phyloP scores from a whole-genome alignment of 495 filamentous ascomycete genomes.

The Penicillium herquei region DNA sequence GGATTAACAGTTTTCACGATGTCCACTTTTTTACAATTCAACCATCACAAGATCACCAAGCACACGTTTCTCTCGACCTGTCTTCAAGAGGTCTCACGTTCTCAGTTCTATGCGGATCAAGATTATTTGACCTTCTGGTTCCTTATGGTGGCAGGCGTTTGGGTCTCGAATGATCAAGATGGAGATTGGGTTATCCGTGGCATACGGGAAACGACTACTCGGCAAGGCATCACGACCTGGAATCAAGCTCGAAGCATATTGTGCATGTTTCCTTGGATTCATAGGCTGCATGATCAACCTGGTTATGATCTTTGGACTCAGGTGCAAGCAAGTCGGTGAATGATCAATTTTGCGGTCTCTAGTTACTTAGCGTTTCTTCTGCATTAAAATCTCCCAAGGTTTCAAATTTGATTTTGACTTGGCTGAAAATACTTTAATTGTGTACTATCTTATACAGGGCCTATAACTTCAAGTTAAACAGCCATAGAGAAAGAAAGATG shows the following conservation, averaged over 20 bases:
- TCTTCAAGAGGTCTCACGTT: conserved; percentile 10
- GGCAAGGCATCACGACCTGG: conserved; percentile 16
- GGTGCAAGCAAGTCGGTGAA: no score
- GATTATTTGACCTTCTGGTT: conserved; percentile 18
- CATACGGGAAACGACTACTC: conserved; percentile 9
- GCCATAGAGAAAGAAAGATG: no score
- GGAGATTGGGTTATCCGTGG: conserved; percentile 4
- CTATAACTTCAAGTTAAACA: no score
- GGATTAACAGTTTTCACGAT: conserved; percentile 23
- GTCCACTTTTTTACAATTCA: conserved; percentile 20
- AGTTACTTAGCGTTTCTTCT: no score
- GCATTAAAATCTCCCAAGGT: no score
- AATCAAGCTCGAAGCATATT: conserved; percentile 4
- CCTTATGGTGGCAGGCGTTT: conserved; percentile 20
- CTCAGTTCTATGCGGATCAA: conserved; percentile 1
- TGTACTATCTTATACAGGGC: no score
- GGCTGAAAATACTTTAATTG: no score
- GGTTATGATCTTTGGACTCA: conserved; percentile 13
- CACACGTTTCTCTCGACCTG: conserved; percentile 12
- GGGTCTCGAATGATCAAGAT: conserved; percentile 10
- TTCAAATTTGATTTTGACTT: no score
- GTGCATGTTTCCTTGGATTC: conserved; percentile 23
- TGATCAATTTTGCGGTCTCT: no score
- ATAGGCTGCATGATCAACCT: conserved; percentile 20
- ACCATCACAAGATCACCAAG: conserved; percentile 13